A percentile compares a stretch with the other conserved stretches of the same genome.
phyloP scores from a whole-genome alignment of 495 filamentous ascomycete species.

The Aspergillus leporis region DNA sequence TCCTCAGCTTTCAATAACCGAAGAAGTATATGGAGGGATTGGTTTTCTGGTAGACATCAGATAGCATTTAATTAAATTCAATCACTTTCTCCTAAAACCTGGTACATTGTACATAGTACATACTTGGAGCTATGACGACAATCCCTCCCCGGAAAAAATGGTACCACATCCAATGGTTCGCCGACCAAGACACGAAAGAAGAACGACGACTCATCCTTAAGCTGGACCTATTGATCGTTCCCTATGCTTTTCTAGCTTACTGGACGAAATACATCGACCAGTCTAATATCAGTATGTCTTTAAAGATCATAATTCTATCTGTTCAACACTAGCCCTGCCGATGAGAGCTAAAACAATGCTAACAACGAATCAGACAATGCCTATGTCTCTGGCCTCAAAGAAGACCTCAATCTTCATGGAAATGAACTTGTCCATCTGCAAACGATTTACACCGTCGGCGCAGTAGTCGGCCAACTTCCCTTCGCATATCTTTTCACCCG shows the following conservation, averaged over 20 bases:
- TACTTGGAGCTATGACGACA: not conserved
- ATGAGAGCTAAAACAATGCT: constrained; percentile 2
- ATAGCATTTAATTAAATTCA: not conserved
- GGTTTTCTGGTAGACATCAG: not conserved
- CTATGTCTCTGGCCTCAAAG: constrained; percentile 30
- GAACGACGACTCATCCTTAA: constrained; percentile 46
- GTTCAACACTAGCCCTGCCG: not conserved
- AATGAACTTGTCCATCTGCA: constrained; percentile 51
- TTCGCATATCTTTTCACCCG: constrained; percentile 52
- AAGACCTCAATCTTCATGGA: constrained; percentile 36
- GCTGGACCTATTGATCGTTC: constrained; percentile 43
- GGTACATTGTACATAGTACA: not conserved
- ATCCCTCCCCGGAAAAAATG: constrained; percentile 17
- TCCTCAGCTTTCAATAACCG: not conserved
- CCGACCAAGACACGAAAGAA: constrained; percentile 41
- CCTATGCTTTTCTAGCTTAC: constrained; percentile 44
- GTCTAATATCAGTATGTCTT: constrained; percentile 33
- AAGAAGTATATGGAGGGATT: not conserved
- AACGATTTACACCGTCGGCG: constrained; percentile 52
- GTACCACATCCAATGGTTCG: constrained; percentile 43
- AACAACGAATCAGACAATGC: constrained; percentile 25
- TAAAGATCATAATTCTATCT: too few relatives aligned
- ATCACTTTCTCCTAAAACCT: not conserved
- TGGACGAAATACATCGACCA: constrained; percentile 52
- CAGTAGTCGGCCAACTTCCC: constrained; percentile 50